Evolutionary conservation across 495 filamentous ascomycete species (phyloP), one percentile per base, ranked within the genome.

Genomic region (Talaromyces trachyspermus): DNA sequence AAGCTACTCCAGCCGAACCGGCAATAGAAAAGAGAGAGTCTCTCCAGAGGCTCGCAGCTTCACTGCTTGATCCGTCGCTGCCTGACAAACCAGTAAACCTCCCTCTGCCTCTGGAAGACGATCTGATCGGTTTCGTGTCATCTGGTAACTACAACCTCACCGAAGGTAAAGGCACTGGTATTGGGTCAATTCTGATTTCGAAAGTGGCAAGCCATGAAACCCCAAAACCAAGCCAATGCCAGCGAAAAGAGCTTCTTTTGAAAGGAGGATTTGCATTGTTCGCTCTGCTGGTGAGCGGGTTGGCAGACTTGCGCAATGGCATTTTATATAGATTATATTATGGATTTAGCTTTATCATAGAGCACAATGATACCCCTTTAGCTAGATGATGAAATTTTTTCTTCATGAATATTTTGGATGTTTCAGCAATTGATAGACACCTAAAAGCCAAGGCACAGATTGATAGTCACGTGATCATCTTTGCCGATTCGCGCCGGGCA

Each of bases 111-210:
- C 63, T 67, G 1, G 85, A 86, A 50, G 72, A 77, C 11, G 88
- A 95, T 57, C 68, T 96, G 23, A 85, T 98, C 30, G 92, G 92
- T 0, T 98, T 95, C 59, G 82, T 96, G 17, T 95, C 89, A 18
- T 85, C 83, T 2, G 92, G 91, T 2, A 84, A 85, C 42, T 95
- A 84, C 52, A 86, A 86, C 52, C 71, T 96, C 3, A 80, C 79
- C 5, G 79, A 89, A 49, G 92, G 91, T 1, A 75, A 74, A 56
- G 83, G 81, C 0, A 81, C 82, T 18, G 90, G 83, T 0, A 73
- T 98, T 48, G 92, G 86, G 0, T 81, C 75, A 14, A 63, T 96
- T 17, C 64, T 77, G 2, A 64, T 89, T 3, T 65, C 58, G 3
- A 86, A 77, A 64, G 78, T 84, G 19, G 51, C 5, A 32, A 5